These are phyloP conservation scores for Lepidopterella palustris DNA, from an alignment of 495 filamentous ascomycete species.

Conservation along the genomic window DNA sequence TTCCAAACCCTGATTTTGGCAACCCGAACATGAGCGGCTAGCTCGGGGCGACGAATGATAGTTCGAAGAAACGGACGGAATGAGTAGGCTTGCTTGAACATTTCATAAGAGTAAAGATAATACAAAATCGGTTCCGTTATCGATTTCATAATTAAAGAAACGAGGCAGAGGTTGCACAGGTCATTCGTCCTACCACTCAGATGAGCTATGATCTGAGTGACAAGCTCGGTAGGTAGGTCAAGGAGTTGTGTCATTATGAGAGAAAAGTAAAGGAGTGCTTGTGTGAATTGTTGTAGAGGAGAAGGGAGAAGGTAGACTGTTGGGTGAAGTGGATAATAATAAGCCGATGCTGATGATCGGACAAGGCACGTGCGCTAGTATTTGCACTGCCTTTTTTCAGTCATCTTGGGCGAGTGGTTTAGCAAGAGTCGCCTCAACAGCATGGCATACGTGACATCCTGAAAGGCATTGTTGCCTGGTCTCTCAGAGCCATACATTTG, in stretches of 20 bases:
- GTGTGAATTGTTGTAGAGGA: too few relatives aligned
- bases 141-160: background rate
- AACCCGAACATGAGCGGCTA: background rate
- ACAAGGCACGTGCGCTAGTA: too few relatives aligned
- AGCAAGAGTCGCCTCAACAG: too few relatives aligned
- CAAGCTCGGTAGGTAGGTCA: conserved; percentile 1
- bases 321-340: too few relatives aligned
- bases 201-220: background rate
- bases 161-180: background rate
- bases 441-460: too few relatives aligned
- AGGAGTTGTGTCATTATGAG: background rate
- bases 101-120: background rate
- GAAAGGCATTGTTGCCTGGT: too few relatives aligned
- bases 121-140: background rate
- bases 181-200: background rate
- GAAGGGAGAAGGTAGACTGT: too few relatives aligned
- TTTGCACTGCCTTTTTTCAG: too few relatives aligned
- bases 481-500: too few relatives aligned
- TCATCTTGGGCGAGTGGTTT: too few relatives aligned
- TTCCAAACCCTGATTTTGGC: background rate
- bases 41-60: background rate
- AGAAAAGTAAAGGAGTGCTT: too few relatives aligned
- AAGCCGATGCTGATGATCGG: too few relatives aligned
- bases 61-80: background rate
- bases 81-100: background rate